phyloP scores from a whole-genome alignment of 164 flowering plant genomes.

The Kingdonia uniflora region DNA sequence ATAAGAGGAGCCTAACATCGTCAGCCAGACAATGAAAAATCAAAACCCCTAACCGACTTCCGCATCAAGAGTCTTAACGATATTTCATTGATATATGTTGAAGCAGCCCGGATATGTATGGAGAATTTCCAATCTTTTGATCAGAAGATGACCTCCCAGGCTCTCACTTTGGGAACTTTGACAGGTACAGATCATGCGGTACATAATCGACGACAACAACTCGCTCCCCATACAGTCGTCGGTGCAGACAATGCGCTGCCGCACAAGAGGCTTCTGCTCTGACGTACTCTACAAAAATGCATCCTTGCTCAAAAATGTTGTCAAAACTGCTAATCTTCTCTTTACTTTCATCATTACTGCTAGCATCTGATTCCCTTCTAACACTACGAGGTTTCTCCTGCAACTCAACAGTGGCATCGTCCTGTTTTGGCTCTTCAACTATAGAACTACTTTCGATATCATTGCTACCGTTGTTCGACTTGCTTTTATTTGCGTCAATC shows the following conservation, averaged over 20 bases:
- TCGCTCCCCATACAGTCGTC: conserved; percentile 57
- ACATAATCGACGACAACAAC: conserved; percentile 48
- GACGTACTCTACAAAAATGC: conserved; percentile 60
- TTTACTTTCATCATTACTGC: conserved; percentile 10
- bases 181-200: conserved; percentile 36
- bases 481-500: conserved; percentile 7
- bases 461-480: conserved; percentile 3
- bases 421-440: conserved; percentile 8
- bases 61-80: too few species aligned
- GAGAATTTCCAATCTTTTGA: too few species aligned
- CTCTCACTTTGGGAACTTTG: conserved; percentile 48
- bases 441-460: conserved; percentile 3
- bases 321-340: conserved; percentile 10
- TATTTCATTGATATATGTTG: too few species aligned
- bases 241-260: conserved; percentile 82
- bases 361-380: conserved; percentile 8
- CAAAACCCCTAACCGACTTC: too few species aligned
- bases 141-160: too few species aligned
- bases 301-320: conserved; percentile 44
- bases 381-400: conserved; percentile 3
- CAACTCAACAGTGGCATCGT: conserved; percentile 1
- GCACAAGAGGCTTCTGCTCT: conserved; percentile 63
- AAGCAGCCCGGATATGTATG: too few species aligned
- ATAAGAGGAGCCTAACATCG: too few species aligned
- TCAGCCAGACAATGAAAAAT: too few species aligned